Evolutionary conservation across 1,284 basidiomycete genomes (phyloP).

Genomic region (Ganoderma resinaceum): DNA sequence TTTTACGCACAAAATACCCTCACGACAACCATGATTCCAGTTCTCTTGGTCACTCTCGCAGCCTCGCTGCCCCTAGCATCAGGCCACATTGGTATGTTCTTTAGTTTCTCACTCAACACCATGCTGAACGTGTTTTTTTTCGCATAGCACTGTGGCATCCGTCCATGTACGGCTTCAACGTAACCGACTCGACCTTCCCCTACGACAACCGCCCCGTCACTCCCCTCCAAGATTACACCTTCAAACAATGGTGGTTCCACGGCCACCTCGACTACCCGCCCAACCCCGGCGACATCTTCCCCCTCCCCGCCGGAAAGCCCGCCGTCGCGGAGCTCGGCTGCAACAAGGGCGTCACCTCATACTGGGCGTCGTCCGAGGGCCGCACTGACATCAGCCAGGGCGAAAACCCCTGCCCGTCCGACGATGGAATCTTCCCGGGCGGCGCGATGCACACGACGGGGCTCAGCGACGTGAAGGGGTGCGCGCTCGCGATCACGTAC

Average conservation of each 20-base stretch:
- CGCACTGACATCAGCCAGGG: slow-evolving; percentile 55
- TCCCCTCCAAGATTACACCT: slow-evolving; percentile 51
- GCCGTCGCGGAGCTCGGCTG: slow-evolving; percentile 64
- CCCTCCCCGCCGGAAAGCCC: slow-evolving; percentile 61
- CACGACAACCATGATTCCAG: slow-evolving; percentile 20
- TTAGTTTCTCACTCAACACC: not conserved
- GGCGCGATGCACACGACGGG: slow-evolving; percentile 63
- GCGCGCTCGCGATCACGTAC: slow-evolving; percentile 77
- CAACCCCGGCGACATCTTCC: slow-evolving; percentile 60
- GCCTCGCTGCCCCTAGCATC: slow-evolving; percentile 34
- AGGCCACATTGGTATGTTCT: slow-evolving; percentile 33
- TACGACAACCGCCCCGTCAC: slow-evolving; percentile 50
- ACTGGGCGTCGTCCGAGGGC: slow-evolving; percentile 57
- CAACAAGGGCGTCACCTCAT: slow-evolving; percentile 64
- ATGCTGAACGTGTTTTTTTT: not conserved
- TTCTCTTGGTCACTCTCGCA: slow-evolving; percentile 30
- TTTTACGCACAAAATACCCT: slow-evolving; percentile 1
- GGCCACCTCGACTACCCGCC: slow-evolving; percentile 67
- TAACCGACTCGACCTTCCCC: slow-evolving; percentile 56
- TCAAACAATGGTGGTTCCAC: slow-evolving; percentile 79
- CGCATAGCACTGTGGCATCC: slow-evolving; percentile 42
- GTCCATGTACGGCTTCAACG: slow-evolving; percentile 63
- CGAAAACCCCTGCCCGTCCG: slow-evolving; percentile 56
- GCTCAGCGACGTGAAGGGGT: slow-evolving; percentile 65
- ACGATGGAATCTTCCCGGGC: slow-evolving; percentile 43